Percentiles rank a stretch among this genome's conserved stretches.
Conservation (phyloP, 2,329 filamentous ascomycete genomes). For the Penicillium digitatum region DNA sequence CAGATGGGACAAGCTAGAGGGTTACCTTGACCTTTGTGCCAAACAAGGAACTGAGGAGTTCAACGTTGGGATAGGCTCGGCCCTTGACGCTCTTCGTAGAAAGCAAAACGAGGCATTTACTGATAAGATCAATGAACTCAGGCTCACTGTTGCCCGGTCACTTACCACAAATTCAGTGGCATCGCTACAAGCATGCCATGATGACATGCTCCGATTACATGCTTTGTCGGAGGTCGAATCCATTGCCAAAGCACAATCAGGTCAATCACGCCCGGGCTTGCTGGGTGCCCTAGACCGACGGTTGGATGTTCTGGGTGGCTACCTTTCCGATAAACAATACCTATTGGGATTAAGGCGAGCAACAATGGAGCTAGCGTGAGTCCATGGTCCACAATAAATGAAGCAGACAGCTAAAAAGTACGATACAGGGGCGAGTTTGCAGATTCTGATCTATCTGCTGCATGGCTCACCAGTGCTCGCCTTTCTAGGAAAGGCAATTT, state of each 20-base stretch:
- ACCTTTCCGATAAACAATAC: slow-evolving; percentile 90
- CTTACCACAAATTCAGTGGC: slow-evolving; percentile 73
- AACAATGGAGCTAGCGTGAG: slow-evolving; percentile 69
- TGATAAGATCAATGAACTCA: slow-evolving; percentile 59
- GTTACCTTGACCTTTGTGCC: slow-evolving; percentile 53
- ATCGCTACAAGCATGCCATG: slow-evolving; percentile 79
- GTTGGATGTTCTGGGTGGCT: slow-evolving; percentile 85
- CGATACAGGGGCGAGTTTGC: slow-evolving; percentile 52
- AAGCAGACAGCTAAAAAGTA: slow-evolving; percentile 24
- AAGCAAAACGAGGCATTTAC: slow-evolving; percentile 52
- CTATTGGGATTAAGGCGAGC: slow-evolving; percentile 80
- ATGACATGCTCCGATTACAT: slow-evolving; percentile 80
- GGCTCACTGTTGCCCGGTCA: slow-evolving; percentile 66
- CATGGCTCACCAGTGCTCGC: slow-evolving; percentile 81
- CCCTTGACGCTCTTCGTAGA: slow-evolving; percentile 58
- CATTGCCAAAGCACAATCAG: slow-evolving; percentile 53
- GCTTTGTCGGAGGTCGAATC: slow-evolving; percentile 82
- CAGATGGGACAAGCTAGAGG: slow-evolving; percentile 71
- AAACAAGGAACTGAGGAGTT: slow-evolving; percentile 59
- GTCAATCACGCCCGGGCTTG: slow-evolving; percentile 27
- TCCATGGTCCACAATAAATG: background rate
- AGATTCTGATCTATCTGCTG: slow-evolving; percentile 69
- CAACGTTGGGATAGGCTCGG: slow-evolving; percentile 72
- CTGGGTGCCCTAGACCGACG: slow-evolving; percentile 64
- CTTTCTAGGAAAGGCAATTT: slow-evolving; percentile 82